Base-by-base conservation (phyloP, 2,329 filamentous ascomycete genomes). In the Ramularia endophylla region DNA sequence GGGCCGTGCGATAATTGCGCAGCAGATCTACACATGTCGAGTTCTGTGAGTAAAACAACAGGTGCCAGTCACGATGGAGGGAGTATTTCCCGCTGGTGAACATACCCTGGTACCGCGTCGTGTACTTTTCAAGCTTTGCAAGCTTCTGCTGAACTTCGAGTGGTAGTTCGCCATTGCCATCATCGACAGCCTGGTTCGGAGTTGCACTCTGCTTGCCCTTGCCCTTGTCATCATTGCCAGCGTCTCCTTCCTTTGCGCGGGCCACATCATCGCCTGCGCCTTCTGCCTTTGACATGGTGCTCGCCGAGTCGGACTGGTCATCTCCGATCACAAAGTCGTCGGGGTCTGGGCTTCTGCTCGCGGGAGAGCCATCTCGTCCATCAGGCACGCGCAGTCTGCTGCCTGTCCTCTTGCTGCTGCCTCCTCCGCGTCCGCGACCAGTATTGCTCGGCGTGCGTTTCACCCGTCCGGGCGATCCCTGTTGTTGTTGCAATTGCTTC, bases 291-390 rank as follows among this genome's bases (percentile, higher is more conserved):
- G 36, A 33, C 19, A 13, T 29, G 13, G 30, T 44, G 3, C 47
- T 34, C n/a, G 50, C 13, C 2, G 74, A 72, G 5, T 56, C 56
- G 3, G 78, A 75, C 43, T 89, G 86, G 58, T 85, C 81, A 48
- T 94, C 88, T 42, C 90, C 89, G 53, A 95, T 82, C 11, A 86
- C 80, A 62, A 95, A 94, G 44, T 95, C 85, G 27, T 85, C 81
- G 19, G 90, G 89, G 63, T 95, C 89, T 2, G 86, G 84, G 29
- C 72, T 72, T 55, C 73, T 57, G n/a, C 44, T 44, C 16, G 44
- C 30, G 2, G 36, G 22, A 12, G 28, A 40, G 11, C 22, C 41
- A 40, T 51, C 47, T 37, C 36, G 40, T 4, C 35, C 49, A n/a
- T 57, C 57, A 12, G 50, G 41, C 12, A 49, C 55, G 15, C 50